A percentile compares a stretch with the other conserved stretches of the same genome.
Evolutionary conservation across 805 yeast species (phyloP).

Genomic region (Saccharomycopsis fermentans): DNA sequence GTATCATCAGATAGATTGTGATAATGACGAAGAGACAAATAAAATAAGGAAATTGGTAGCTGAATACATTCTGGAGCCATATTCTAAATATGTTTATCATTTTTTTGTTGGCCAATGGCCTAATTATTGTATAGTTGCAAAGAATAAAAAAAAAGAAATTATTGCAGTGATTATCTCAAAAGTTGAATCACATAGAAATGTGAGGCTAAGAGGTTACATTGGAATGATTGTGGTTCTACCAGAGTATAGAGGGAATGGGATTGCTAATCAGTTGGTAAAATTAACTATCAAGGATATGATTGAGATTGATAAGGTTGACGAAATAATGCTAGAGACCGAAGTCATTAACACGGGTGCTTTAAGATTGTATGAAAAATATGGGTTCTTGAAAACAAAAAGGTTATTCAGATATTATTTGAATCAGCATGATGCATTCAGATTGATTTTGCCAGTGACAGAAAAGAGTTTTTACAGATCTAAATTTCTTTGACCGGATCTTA

Average conservation of each 20-base stretch:
- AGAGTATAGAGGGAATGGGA: conserved; percentile 62
- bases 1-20: conserved; percentile 21
- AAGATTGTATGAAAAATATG: conserved; percentile 59
- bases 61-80: conserved; percentile 81
- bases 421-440: conserved; percentile 85
- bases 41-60: conserved; percentile 50
- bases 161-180: conserved; percentile 86
- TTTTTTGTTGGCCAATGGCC: conserved; percentile 91
- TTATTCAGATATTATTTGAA: conserved; percentile 81
- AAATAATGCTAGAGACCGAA: conserved; percentile 88
- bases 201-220: conserved; percentile 77
- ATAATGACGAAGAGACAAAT: conserved; percentile 33
- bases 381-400: conserved; percentile 65
- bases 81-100: conserved; percentile 85
- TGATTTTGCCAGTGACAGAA: conserved; percentile 70
- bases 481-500: conserved; percentile 27
- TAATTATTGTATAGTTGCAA: conserved; percentile 60
- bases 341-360: conserved; percentile 68
- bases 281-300: conserved; percentile 57
- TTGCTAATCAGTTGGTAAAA: conserved; percentile 65
- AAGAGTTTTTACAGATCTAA: conserved; percentile 46
- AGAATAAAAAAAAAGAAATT: conserved; percentile 29
- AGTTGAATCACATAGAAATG: conserved; percentile 63
- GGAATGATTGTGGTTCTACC: conserved; percentile 91
- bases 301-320: conserved; percentile 55